A percentile compares a stretch with the other conserved stretches of the same genome.
These are phyloP conservation scores for Manihot esculenta DNA, from an alignment of 441 rosid genomes.

Conservation along the genomic window DNA sequence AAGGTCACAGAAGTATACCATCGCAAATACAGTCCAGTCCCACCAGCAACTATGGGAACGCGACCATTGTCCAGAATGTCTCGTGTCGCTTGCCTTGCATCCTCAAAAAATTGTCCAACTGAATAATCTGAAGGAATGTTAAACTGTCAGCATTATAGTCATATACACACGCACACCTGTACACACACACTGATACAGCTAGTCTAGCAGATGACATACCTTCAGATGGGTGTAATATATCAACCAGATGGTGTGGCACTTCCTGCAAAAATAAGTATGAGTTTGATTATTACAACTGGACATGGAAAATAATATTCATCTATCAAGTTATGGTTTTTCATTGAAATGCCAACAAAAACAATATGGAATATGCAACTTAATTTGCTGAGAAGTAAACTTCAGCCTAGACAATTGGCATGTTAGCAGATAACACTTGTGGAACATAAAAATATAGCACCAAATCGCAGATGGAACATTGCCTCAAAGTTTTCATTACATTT, in stretches of 20 bases:
- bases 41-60: conserved; percentile 85
- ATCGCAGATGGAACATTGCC: neutral
- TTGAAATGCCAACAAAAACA: conserved; percentile 1
- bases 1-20: conserved; percentile 49
- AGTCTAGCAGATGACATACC: conserved; percentile 39
- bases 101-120: conserved; percentile 69
- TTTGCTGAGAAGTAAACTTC: neutral
- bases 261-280: conserved; percentile 40
- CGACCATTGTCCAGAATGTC: conserved; percentile 54
- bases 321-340: neutral
- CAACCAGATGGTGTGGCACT: conserved; percentile 84
- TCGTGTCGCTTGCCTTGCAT: conserved; percentile 71
- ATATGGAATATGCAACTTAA: neutral
- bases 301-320: neutral
- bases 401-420: neutral
- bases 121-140: conserved; percentile 61
- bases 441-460: neutral
- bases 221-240: conserved; percentile 77
- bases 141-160: conserved; percentile 4
- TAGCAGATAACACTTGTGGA: neutral
- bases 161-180: too few species aligned
- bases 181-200: conserved; percentile 3
- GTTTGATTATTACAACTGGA: neutral
- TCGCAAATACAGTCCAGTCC: conserved; percentile 90
- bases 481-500: neutral